Evolutionary conservation across 192 early-diverging fungal species (phyloP), one percentile per base, ranked within the genome.

Genomic region (Umbelopsis vinacea): DNA sequence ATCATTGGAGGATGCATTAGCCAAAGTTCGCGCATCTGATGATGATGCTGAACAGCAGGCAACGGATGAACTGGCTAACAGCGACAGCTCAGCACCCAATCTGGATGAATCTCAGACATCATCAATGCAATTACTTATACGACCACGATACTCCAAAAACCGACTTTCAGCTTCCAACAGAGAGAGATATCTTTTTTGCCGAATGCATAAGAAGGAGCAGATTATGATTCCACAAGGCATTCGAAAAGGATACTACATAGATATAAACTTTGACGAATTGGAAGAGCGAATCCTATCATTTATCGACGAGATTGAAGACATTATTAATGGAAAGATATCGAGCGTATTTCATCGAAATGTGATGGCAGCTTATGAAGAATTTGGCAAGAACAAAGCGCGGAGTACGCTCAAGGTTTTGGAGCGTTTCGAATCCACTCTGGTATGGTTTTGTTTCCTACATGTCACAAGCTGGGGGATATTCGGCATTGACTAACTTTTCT

Each of bases 321-420:
- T 88, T 14, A 78, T 86, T 9, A 40, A 71, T 22, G 50, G 73
- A 0, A 37, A 26, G 0, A 70, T 69, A 0, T 40, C 63, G 0
- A 88, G 86, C 52, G 10, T 40, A 4, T 88, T 76, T 57, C 57
- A 79, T 9, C 66, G 80, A 0, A 17, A 26, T 11, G 80, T 78
- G 0, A 43, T 82, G 15, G 50, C 68, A 6, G 76, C 71, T 6
- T 88, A 86, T 52, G 45, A 69, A 12, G 54, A 72, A 0, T 38
- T 83, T 19, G 86, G 86, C 0, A 63, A 46, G 21, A 57, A 73
- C 9, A 75, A 82, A 22, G 86, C 86, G 33, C 68, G 86, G 46
- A 79, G 76, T 46, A 71, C 81, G 0, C 68, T 76, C n/a, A 74
- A 71, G n/a, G 22, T 86, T 21, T 71, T 88, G 46, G 76, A 74